Conservation (phyloP, 1,284 basidiomycete genomes). For the Testicularia cyperi region DNA sequence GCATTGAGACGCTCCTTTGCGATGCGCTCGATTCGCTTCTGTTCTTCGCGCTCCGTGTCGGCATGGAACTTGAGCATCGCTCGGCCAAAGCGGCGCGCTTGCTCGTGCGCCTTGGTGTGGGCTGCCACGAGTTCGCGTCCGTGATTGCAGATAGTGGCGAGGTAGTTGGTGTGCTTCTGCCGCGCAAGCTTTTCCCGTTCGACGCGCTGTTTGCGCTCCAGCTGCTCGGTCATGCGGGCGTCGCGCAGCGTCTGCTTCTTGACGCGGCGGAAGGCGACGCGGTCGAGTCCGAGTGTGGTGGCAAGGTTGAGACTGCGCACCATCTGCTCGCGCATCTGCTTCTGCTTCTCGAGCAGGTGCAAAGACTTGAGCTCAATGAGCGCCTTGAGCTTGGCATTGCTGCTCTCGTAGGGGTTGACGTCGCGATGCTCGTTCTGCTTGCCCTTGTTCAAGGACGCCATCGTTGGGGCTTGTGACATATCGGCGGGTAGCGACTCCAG, state of each 20-base stretch:
- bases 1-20: constrained; percentile 98
- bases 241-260: constrained; percentile 87
- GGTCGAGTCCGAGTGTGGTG: constrained; percentile 82
- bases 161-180: constrained; percentile 93
- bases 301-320: constrained; percentile 85
- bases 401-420: constrained; percentile 53
- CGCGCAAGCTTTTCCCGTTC: constrained; percentile 92
- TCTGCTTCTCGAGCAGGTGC: constrained; percentile 87
- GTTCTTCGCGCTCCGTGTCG: constrained; percentile 65
- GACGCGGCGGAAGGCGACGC: constrained; percentile 83
- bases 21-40: constrained; percentile 80
- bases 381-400: constrained; percentile 76
- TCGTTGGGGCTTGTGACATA: constrained; percentile 62
- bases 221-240: constrained; percentile 83
- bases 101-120: constrained; percentile 65
- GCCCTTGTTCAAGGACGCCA: constrained; percentile 31
- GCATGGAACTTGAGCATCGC: constrained; percentile 63
- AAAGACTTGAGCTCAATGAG: constrained; percentile 92
- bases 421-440: constrained; percentile 35
- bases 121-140: constrained; percentile 73
- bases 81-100: constrained; percentile 63
- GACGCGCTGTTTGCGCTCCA: constrained; percentile 85
- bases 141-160: constrained; percentile 82
- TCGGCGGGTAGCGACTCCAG: constrained; percentile 81
- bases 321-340: constrained; percentile 78